These are phyloP conservation scores for Daldinia decipiens DNA, from an alignment of 495 filamentous ascomycete species.

Conservation along the genomic window DNA sequence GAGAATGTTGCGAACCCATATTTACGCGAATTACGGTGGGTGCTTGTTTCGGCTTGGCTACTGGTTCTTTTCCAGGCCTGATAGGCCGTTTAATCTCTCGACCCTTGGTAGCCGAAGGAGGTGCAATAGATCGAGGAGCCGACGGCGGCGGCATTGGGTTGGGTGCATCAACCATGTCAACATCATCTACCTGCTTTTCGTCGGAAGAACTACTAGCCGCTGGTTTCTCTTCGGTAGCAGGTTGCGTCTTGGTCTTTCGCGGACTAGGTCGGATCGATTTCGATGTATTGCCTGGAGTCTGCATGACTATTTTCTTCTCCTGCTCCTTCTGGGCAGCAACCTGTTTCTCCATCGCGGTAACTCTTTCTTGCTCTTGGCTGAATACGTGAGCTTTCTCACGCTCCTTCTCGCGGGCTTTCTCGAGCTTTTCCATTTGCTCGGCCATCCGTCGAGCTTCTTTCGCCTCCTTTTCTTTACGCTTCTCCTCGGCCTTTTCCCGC, in stretches of 20 bases:
- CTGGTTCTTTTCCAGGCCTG: constrained; percentile 74
- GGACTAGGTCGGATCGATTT: constrained; percentile 61
- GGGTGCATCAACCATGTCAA: constrained; percentile 63
- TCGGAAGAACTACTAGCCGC: constrained; percentile 52
- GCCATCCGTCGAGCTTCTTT: constrained; percentile 58
- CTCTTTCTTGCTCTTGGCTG: constrained; percentile 69
- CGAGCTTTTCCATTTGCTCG: constrained; percentile 66
- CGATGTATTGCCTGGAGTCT: constrained; percentile 50
- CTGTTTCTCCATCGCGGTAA: constrained; percentile 61
- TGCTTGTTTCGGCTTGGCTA: constrained; percentile 74
- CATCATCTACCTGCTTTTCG: constrained; percentile 53
- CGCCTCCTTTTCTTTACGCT: constrained; percentile 68
- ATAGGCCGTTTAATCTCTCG: constrained; percentile 69
- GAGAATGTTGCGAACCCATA: constrained; percentile 69
- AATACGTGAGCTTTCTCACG: constrained; percentile 70
- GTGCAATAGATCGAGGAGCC: constrained; percentile 59
- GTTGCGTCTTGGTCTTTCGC: constrained; percentile 60
- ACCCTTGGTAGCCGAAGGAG: constrained; percentile 61
- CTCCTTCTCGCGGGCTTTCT: constrained; percentile 65
- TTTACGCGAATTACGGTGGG: constrained; percentile 84
- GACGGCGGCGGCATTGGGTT: constrained; percentile 65
- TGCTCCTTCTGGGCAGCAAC: constrained; percentile 56
- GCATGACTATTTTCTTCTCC: constrained; percentile 48
- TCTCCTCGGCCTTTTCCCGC: constrained; percentile 70
- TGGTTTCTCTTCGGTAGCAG: constrained; percentile 49